phyloP scores from a whole-genome alignment of 805 yeast genomes.

The Yamadazyma endophytica region DNA sequence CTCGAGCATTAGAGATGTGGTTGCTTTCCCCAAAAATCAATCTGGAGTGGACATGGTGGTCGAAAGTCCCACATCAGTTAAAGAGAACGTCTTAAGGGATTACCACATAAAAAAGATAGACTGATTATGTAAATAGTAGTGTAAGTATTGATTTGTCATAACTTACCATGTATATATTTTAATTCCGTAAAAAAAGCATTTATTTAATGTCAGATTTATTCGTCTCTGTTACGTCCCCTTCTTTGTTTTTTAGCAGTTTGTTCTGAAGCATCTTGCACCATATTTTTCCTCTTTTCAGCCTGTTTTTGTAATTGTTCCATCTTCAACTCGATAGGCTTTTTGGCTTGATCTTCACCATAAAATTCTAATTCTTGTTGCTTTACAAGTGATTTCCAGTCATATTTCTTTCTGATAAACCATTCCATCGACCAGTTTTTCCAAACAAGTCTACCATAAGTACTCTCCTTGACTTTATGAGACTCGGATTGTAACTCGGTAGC shows the following conservation, averaged over 20 bases:
- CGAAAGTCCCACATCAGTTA: slow-evolving; percentile 72
- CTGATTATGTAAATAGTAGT: background rate
- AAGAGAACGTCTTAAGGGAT: slow-evolving; percentile 43
- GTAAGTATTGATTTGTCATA: background rate
- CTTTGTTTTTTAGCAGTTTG: slow-evolving; percentile 4
- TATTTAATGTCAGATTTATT: background rate
- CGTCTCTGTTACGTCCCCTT: slow-evolving; percentile 15
- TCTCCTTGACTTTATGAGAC: slow-evolving; percentile 70
- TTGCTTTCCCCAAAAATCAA: slow-evolving; percentile 92
- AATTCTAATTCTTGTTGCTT: slow-evolving; percentile 41
- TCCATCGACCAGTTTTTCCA: slow-evolving; percentile 97
- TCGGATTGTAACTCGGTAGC: slow-evolving; percentile 62
- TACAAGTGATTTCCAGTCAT: slow-evolving; percentile 74
- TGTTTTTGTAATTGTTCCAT: slow-evolving; percentile 34
- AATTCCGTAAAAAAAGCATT: background rate
- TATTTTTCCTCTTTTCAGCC: too few relatives aligned
- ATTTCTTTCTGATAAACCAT: slow-evolving; percentile 62
- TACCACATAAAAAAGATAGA: slow-evolving; percentile 39
- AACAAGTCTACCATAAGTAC: slow-evolving; percentile 82
- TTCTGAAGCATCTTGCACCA: slow-evolving; percentile 4
- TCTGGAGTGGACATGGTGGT: slow-evolving; percentile 87
- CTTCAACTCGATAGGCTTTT: slow-evolving; percentile 40
- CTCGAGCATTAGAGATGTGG: slow-evolving; percentile 80
- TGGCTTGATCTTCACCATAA: slow-evolving; percentile 19
- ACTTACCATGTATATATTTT: slow-evolving; percentile 7